These are phyloP conservation scores for Colletotrichum sp. DNA, from an alignment of 2,329 filamentous ascomycete species.

Conservation along the genomic window DNA sequence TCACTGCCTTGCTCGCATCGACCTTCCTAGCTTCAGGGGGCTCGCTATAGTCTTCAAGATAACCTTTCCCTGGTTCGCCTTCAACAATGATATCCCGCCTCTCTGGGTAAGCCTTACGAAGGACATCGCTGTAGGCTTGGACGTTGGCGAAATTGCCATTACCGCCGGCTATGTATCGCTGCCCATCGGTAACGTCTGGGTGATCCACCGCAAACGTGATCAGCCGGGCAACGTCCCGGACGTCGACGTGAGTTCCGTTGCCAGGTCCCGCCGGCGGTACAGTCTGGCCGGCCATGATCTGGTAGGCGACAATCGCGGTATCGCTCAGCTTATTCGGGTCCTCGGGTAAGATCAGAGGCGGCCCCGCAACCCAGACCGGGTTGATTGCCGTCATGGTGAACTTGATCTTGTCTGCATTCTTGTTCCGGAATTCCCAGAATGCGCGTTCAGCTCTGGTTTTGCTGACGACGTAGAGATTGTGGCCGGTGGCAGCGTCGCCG, in stretches of 20 bases:
- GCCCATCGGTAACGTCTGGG: not conserved
- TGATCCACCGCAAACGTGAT: conserved; percentile 5
- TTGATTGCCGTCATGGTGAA: conserved; percentile 25
- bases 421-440: conserved; percentile 31
- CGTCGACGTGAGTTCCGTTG: conserved; percentile 14
- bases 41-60: conserved; percentile 7
- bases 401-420: conserved; percentile 27
- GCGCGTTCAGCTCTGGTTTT: conserved; percentile 35
- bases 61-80: conserved; percentile 11
- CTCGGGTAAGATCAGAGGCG: conserved; percentile 10
- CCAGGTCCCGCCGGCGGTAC: not conserved
- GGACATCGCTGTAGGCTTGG: conserved; percentile 8
- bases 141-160: not conserved
- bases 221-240: conserved; percentile 11
- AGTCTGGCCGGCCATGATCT: conserved; percentile 1
- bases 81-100: not conserved
- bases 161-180: conserved; percentile 4
- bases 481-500: conserved; percentile 14
- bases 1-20: conserved; percentile 13
- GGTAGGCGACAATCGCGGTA: conserved; percentile 26
- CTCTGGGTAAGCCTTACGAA: not conserved
- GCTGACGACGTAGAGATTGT: conserved; percentile 31
- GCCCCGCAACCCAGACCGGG: conserved; percentile 17
- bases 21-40: not conserved
- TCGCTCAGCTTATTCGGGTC: conserved; percentile 9